These are phyloP conservation scores for Pichia sp. DNA, from an alignment of 1,139 yeast species.

Conservation along the genomic window DNA sequence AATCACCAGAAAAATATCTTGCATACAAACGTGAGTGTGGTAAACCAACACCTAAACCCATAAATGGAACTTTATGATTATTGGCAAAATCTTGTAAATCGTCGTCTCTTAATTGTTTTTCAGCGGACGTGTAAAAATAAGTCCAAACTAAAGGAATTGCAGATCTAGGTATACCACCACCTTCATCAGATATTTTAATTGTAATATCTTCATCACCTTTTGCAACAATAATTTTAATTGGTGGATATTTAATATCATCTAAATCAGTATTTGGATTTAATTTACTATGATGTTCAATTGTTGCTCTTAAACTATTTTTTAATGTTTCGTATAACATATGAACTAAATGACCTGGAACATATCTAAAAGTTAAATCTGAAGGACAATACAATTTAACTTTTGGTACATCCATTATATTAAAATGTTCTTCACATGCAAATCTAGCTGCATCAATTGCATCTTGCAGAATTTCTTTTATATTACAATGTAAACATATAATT, in stretches of 20 bases:
- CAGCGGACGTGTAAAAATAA: conserved; percentile 82
- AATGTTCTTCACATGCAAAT: conserved; percentile 82
- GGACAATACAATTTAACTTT: conserved; percentile 71
- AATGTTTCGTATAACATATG: conserved; percentile 85
- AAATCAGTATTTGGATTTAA: conserved; percentile 46
- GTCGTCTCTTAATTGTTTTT: conserved; percentile 67
- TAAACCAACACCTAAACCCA: conserved; percentile 89
- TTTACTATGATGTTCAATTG: conserved; percentile 63
- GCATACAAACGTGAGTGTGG: conserved; percentile 84
- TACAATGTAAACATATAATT: conserved; percentile 75
- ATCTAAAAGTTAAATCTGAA: conserved; percentile 67
- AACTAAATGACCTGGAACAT: conserved; percentile 84
- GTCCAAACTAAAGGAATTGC: conserved; percentile 89
- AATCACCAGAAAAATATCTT: conserved; percentile 86
- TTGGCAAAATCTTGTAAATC: conserved; percentile 45
- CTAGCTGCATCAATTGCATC: conserved; percentile 86
- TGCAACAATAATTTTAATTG: conserved; percentile 82
- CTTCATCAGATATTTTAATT: conserved; percentile 89
- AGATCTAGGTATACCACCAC: conserved; percentile 87
- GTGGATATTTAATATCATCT: conserved; percentile 69
- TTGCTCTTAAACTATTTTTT: conserved; percentile 78
- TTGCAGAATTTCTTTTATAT: conserved; percentile 70
- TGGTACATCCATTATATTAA: conserved; percentile 78
- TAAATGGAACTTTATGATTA: conserved; percentile 83
- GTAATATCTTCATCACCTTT: conserved; percentile 91